Base-by-base conservation (phyloP, 1,139 yeast genomes). In the Saccharomyces hybrid region DNA sequence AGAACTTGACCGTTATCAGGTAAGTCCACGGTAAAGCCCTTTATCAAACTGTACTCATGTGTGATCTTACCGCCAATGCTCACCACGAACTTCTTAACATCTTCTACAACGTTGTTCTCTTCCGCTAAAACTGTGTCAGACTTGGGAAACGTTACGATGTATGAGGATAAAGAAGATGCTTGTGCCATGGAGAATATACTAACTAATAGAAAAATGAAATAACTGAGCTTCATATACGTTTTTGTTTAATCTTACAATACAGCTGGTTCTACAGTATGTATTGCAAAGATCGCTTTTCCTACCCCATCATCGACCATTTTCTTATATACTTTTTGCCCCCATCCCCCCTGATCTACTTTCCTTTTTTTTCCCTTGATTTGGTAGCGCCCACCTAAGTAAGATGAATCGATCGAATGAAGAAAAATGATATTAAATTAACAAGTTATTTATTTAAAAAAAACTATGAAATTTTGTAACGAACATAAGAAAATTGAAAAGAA, bases 21-120 rank as follows among this genome's bases (percentile, higher is more conserved):
- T n/a, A 72, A 62, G 6, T 69, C 63, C 25, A 74, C 67, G 14
- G 75, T 69, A 58, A 75, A 73, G 2, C 78, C 79, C 56, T 69
- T 68, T 53, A 76, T 63, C 29, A 75, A 68, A 5, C 72, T 69
- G 64, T 72, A 76, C 59, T 76, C 76, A 58, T 74, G 71, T 48
- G 73, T 70, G 54, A 76, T 68, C 48, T 59, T 62, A 19, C 75
- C 78, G 9, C 77, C 76, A 14, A 72, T 60, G 19, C 61, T 62
- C 51, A 62, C 66, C 50, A 73, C 66, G 54, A 67, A 27, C 5
- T 50, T 51, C 42, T 58, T 57, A 3, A 60, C 48, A 31, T 60
- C 58, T 13, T 53, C 53, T 11, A 49, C 14, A 19, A 34, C 25
- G 16, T 34, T 50, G 9, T 29, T 29, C 5, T 27, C 16, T 16